Evolutionary conservation across 2,329 filamentous ascomycete genomes (phyloP), one percentile per base, ranked within the genome.

Genomic region (Pseudofabraea citricarpa): DNA sequence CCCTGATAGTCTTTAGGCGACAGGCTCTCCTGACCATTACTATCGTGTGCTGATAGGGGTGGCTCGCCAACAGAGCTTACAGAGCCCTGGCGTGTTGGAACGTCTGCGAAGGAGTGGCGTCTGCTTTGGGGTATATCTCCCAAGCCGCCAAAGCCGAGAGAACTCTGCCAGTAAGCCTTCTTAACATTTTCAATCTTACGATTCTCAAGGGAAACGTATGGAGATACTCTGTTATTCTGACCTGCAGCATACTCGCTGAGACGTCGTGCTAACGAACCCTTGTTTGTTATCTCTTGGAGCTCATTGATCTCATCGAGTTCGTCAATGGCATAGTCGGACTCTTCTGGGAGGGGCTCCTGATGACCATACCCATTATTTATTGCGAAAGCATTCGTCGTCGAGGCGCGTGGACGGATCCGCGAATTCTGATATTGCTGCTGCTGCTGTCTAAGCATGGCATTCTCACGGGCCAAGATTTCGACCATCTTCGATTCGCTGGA

Each of bases 101-200:
- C 73, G 55, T 82, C 82, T 40, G 81, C 87, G 58, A 93, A 88
- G 2, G 87, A 91, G 63, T 91, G 87, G 21, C 87, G 80, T 46
- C 87, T 77, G 55, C 85, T 89, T 56, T 90, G 85, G 10, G 83
- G 79, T 22, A 80, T 70, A 48, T 87, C 83, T 4, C 70, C 72
- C 19, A 77, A 52, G 13, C 75, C 72, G 35, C 77, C 74, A 58
- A 87, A 85, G 2, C 78, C 81, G n/a, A 82, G 72, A 5, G 81
- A 81, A 53, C 77, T 85, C 52, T 86, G 83, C 85, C 85, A 90
- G 48, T 79, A 77, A 4, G 75, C 79, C 56, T 79, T 83, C 62
- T 83, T 84, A 7, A 84, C 70, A 52, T 75, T 81, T 47, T 85
- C 81, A 8, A 78, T 59, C 54, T 83, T 83, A 44, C 79, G 71